Evolutionary conservation across 345 rosid genomes (phyloP).

Genomic region (Pugionium cornutum): DNA sequence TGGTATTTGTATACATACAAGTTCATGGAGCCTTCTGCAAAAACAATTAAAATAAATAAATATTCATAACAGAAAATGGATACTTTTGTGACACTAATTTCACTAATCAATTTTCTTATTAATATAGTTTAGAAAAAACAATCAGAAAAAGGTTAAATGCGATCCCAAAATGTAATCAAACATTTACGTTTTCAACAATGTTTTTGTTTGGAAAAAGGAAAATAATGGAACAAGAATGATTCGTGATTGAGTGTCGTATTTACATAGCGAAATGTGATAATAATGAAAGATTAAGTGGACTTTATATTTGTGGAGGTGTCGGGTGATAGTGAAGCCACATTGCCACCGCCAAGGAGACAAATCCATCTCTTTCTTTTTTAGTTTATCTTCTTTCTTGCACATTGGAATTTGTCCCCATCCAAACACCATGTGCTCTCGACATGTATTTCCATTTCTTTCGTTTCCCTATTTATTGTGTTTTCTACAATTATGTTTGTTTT

Average conservation of each 20-base stretch:
- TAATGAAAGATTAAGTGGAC: constrained; percentile 3
- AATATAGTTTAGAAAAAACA: not conserved
- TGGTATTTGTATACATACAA: too few relatives aligned
- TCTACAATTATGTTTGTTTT: too few relatives aligned
- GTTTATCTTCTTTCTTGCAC: not conserved
- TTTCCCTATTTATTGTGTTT: too few relatives aligned
- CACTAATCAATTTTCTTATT: too few relatives aligned
- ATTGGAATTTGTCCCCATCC: constrained; percentile 32
- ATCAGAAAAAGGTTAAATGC: not conserved
- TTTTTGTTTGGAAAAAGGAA: constrained; percentile 6
- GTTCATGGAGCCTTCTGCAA: not conserved
- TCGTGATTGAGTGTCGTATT: constrained; percentile 33
- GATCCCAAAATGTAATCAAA: constrained; percentile 29
- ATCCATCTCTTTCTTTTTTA: constrained; percentile 9
- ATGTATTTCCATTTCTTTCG: not conserved
- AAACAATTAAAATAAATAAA: not conserved
- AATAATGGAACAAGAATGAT: constrained; percentile 29
- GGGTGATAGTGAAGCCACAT: constrained; percentile 40
- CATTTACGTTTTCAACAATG: constrained; percentile 33
- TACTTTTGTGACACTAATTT: too few relatives aligned
- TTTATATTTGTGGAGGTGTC: constrained; percentile 33
- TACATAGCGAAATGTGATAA: constrained; percentile 28
- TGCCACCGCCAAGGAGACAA: constrained; percentile 48
- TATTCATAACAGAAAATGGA: too few relatives aligned
- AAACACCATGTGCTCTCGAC: not conserved